Percentiles rank a stretch among this genome's conserved stretches.
Conservation (phyloP, 176 grass and related monocot genomes). For the Triticum dicoccoides region DNA sequence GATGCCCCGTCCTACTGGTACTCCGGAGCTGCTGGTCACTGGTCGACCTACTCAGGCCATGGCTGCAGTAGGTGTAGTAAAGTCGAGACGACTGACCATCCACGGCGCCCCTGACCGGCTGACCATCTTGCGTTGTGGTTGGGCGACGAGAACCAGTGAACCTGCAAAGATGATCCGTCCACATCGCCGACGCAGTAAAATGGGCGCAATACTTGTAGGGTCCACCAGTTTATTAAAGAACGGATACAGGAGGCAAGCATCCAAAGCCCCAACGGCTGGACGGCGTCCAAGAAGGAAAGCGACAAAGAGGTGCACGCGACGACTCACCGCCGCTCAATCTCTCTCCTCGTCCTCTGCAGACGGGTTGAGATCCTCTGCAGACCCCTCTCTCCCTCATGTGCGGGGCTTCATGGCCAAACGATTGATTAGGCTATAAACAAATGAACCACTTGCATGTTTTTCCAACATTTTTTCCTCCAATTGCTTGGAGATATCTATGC, state of each 20-base stretch:
- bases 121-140: too few species aligned
- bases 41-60: too few species aligned
- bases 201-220: background rate
- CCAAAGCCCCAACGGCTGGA: background rate
- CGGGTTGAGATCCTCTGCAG: background rate
- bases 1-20: too few species aligned
- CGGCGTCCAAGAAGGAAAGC: background rate
- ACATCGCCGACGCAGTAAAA: background rate
- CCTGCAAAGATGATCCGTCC: background rate
- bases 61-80: too few species aligned
- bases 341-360: background rate
- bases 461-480: background rate
- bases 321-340: slow-evolving; percentile 4
- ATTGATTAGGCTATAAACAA: background rate
- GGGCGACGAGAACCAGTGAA: background rate
- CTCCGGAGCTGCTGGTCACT: too few species aligned
- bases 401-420: background rate
- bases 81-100: too few species aligned
- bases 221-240: background rate
- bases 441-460: background rate
- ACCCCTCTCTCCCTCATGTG: background rate
- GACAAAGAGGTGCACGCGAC: background rate
- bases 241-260: background rate
- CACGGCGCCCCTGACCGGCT: too few species aligned
- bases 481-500: background rate